Percentiles rank a stretch among this genome's conserved stretches.
Conservation (phyloP, 495 filamentous ascomycete genomes). For the Aspergillus haitiensis region DNA sequence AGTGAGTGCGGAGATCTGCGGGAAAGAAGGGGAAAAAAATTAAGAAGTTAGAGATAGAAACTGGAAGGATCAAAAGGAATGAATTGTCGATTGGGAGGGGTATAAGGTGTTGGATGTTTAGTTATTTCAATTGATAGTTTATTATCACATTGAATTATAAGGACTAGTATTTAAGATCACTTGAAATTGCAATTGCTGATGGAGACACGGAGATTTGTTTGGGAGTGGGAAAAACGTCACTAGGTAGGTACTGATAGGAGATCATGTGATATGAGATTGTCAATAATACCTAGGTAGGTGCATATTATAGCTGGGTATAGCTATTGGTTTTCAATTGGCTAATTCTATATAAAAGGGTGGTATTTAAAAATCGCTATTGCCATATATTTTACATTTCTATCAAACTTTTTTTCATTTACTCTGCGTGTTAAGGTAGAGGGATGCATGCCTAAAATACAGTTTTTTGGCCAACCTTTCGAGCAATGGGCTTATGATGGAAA, state of each 20-base stretch:
- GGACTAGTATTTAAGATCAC: too few relatives aligned
- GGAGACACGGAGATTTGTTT: not conserved
- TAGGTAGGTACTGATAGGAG: not conserved
- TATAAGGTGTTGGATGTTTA: not conserved
- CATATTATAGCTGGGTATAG: too few relatives aligned
- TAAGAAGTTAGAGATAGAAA: not conserved
- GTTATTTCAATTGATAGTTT: not conserved
- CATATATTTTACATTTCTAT: too few relatives aligned
- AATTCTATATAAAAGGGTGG: not conserved
- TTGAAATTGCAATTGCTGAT: constrained; percentile 7
- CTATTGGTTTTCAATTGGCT: not conserved
- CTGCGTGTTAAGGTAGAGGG: not conserved
- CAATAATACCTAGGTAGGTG: not conserved
- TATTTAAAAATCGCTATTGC: not conserved
- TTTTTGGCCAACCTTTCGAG: not conserved
- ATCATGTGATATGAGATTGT: constrained; percentile 17
- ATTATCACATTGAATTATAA: not conserved
- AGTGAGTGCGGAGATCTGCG: not conserved
- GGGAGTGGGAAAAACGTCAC: constrained; percentile 13
- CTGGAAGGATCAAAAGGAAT: not conserved
- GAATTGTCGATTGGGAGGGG: not conserved
- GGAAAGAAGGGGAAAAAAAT: not conserved
- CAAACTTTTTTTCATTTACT: not conserved
- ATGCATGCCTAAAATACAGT: not conserved
- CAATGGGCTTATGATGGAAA: not conserved